phyloP scores from a whole-genome alignment of 2,329 filamentous ascomycete species.

The Xylaria sp. region DNA sequence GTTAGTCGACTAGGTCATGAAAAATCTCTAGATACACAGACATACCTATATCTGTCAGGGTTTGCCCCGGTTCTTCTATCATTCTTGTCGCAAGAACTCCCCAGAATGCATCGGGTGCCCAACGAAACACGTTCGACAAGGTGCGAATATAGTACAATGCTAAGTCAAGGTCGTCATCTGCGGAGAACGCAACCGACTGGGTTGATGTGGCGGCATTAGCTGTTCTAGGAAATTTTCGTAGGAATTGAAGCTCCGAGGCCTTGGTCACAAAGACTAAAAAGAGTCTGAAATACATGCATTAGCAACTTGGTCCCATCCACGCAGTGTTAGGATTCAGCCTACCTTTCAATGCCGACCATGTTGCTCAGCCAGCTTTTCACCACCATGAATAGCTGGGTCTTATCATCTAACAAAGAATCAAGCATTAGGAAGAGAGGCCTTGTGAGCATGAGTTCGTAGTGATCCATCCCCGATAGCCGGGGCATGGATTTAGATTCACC shows the following conservation, averaged over 20 bases:
- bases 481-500: slow-evolving; percentile 37
- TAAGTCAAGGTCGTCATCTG: slow-evolving; percentile 72
- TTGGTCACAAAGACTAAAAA: slow-evolving; percentile 64
- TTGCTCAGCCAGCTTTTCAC: slow-evolving; percentile 80
- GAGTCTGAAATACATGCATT: slow-evolving; percentile 46
- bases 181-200: slow-evolving; percentile 43
- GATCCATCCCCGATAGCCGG: slow-evolving; percentile 58
- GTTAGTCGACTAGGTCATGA: slow-evolving; percentile 32
- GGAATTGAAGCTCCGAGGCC: slow-evolving; percentile 57
- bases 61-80: slow-evolving; percentile 50
- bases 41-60: slow-evolving; percentile 56
- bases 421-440: slow-evolving; percentile 81
- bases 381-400: slow-evolving; percentile 74
- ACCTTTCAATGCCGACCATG: slow-evolving; percentile 66
- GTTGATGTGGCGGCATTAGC: slow-evolving; percentile 30
- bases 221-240: slow-evolving; percentile 40
- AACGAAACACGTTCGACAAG: slow-evolving; percentile 71
- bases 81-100: slow-evolving; percentile 67
- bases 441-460: slow-evolving; percentile 75
- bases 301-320: slow-evolving; percentile 19
- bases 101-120: slow-evolving; percentile 72
- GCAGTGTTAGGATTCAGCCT: slow-evolving; percentile 28
- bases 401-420: slow-evolving; percentile 74
- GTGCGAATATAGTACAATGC: slow-evolving; percentile 79
- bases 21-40: slow-evolving; percentile 20